phyloP scores from a whole-genome alignment of 345 rosid genomes.

The Citrus cavaleriei region DNA sequence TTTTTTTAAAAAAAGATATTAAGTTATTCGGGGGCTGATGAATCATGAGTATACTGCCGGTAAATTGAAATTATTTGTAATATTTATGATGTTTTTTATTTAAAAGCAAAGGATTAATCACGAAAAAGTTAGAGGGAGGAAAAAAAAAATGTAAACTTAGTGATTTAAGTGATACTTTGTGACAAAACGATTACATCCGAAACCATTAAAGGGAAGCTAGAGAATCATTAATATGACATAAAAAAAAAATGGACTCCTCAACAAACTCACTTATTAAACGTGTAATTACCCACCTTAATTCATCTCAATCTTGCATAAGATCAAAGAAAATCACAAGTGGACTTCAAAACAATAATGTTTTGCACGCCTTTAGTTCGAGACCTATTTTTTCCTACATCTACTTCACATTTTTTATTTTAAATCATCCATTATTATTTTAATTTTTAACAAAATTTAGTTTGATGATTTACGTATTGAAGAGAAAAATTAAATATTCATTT shows the following conservation, averaged over 20 bases:
- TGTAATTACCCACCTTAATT: too few species aligned
- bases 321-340: too few species aligned
- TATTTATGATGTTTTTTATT: too few species aligned
- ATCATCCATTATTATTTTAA: neutral
- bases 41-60: neutral
- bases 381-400: too few species aligned
- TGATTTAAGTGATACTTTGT: neutral
- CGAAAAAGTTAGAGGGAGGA: neutral
- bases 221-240: neutral
- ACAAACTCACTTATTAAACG: neutral
- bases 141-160: neutral
- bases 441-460: neutral
- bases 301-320: too few species aligned
- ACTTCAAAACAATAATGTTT: too few species aligned
- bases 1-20: too few species aligned
- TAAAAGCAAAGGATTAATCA: neutral
- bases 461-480: too few species aligned
- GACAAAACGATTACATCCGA: neutral
- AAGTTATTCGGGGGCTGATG: neutral
- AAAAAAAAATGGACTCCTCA: neutral
- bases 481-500: too few species aligned
- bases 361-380: too few species aligned
- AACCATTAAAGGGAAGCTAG: neutral
- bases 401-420: too few species aligned
- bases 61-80: neutral